Evolutionary conservation across 2,329 filamentous ascomycete species (phyloP), one percentile per base, ranked within the genome.

Genomic region (Mollisia scopiformis): DNA sequence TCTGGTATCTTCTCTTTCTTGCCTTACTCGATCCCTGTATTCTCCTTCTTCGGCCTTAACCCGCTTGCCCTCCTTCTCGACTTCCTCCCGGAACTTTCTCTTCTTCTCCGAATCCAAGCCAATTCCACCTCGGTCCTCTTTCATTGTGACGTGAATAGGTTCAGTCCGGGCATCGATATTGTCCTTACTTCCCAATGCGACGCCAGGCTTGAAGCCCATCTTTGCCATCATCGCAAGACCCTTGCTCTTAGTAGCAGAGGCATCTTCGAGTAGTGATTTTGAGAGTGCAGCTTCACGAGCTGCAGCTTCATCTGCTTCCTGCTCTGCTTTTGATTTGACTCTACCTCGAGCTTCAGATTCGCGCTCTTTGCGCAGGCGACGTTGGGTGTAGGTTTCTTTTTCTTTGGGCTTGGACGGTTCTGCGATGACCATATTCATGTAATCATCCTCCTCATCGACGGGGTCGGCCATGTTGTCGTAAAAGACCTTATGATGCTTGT

Each of bases 141-240:
- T 96, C 71, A 96, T 77, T 60, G 83, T 82, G 52, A 97, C 80
- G 33, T 85, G 81, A 60, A 99, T 86, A 0, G 95, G 95, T 73
- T 96, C 91, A 2, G 85, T 80, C 68, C 65, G 69, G 71, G 71
- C 69, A 13, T 68, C 70, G n/a, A 72, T 63, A 27, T 77, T 76
- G 8, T 77, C 77, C n/a, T 81, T 79, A 68, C 84, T 86, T 1
- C 95, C 95, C 2, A 98, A 79, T 0, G 87, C 83, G 35, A 86
- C 87, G 25, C 93, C 93, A 21, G 85, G 80, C 60, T 87, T 89
- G 78, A 96, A 99, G 0, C 95, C 95, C 82, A 99, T 91, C 76
- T 92, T 94, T 23, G 92, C 89, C 93, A 99, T 97, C 92, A 99
- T 97, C 66, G 91, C 87, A 63, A 96, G 86, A 1, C 94, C 95